These are phyloP conservation scores for Myxozyma sirexii DNA, from an alignment of 805 yeast genomes.

Conservation along the genomic window DNA sequence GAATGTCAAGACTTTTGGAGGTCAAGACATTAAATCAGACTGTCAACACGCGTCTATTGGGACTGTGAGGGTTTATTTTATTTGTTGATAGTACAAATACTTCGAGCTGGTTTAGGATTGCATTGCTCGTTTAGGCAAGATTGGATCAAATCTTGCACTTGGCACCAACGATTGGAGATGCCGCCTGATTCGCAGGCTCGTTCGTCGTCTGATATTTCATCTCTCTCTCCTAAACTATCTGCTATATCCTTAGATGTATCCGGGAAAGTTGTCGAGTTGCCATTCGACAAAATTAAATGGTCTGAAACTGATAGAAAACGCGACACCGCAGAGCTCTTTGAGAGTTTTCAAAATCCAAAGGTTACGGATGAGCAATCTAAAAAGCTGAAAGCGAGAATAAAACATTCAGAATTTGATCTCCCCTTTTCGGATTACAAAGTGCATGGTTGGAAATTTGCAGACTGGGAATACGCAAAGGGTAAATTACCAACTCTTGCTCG, in stretches of 20 bases:
- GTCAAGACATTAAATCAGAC: too few relatives aligned
- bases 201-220: too few relatives aligned
- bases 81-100: too few relatives aligned
- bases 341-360: not conserved
- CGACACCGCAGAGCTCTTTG: conserved; percentile 5
- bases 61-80: too few relatives aligned
- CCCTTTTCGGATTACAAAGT: conserved; percentile 3
- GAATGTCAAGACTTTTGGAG: not conserved
- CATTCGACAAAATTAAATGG: conserved; percentile 6
- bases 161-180: not conserved
- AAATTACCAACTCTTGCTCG: conserved; percentile 23
- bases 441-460: conserved; percentile 78
- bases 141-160: too few relatives aligned
- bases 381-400: conserved; percentile 2
- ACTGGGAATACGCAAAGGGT: conserved; percentile 67
- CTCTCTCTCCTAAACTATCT: too few relatives aligned
- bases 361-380: not conserved
- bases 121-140: too few relatives aligned
- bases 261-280: conserved; percentile 9
- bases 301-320: not conserved
- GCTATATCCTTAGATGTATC: not conserved
- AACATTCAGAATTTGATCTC: conserved; percentile 18
- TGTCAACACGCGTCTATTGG: too few relatives aligned
- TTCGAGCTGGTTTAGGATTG: too few relatives aligned
- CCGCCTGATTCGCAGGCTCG: not conserved